phyloP scores from a whole-genome alignment of 2,329 filamentous ascomycete species.

The Hyphodiscus sp. region DNA sequence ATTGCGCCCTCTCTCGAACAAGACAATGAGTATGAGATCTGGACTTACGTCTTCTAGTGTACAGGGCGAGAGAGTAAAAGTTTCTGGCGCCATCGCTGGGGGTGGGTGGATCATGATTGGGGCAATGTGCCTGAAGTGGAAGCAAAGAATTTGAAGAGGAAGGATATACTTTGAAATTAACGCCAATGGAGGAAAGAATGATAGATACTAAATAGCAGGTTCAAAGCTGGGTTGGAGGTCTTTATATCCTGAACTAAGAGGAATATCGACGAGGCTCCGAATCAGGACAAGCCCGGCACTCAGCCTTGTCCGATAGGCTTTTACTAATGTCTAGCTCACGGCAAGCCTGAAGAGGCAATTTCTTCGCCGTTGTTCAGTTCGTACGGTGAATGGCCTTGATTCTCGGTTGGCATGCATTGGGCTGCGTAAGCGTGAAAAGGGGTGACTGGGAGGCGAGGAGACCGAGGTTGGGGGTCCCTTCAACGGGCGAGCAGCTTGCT shows the following conservation, averaged over 20 bases:
- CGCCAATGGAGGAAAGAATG: too few relatives aligned
- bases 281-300: neutral
- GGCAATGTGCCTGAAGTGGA: neutral
- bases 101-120: neutral
- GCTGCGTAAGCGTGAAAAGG: neutral
- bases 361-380: neutral
- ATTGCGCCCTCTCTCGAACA: too few relatives aligned
- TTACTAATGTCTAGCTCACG: neutral
- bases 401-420: neutral
- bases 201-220: neutral
- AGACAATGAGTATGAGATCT: too few relatives aligned
- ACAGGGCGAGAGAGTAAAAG: conserved; percentile 13
- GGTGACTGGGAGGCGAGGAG: too few relatives aligned
- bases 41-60: conserved; percentile 22
- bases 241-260: neutral
- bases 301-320: neutral
- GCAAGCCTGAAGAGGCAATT: neutral
- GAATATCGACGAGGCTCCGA: neutral
- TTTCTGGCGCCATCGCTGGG: neutral
- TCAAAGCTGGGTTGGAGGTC: neutral
- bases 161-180: too few relatives aligned
- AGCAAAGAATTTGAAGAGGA: neutral
- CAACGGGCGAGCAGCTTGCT: neutral
- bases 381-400: neutral
- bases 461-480: neutral